Base-by-base conservation (phyloP, 139 green algal species). In the Helicosporidium sp. region DNA sequence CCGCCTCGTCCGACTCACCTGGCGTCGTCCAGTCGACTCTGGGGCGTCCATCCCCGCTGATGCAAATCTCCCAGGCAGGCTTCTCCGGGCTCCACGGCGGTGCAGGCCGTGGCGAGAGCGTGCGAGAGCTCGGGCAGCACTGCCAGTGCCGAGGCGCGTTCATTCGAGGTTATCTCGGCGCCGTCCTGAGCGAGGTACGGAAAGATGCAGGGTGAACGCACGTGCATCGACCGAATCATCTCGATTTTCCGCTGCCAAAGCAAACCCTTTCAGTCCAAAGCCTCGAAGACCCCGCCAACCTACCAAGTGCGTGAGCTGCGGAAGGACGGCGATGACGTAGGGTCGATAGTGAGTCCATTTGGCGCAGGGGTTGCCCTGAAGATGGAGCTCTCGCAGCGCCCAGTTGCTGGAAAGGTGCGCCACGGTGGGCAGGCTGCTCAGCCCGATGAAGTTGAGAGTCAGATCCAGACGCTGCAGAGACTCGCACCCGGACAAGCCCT, bases 401-500 rank as follows among this genome's bases (percentile, higher is more conserved):
- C 8, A 25, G 42, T 43, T 24, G 29, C 7, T 10, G 0, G 10
- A 0, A 13, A 72, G 49, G 42, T 49, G 63, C 33, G 34, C 6
- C 17, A 73, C 26, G 33, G 39, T 57, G 8, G 68, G 55, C 33
- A 66, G 55, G 10, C 41, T 22, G n/a, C 7, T 18, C 6, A 8
- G 7, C 12, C 48, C 37, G 3, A 94, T 53, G 42, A 92, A 92
- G 61, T 93, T 93, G 27, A 87, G 60, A 6, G 83, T 93, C 1
- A 95, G 66, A 64, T 95, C 85, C 15, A 95, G 70, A 55, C 85
- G 85, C 7, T 59, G 46, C 4, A 95, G 66, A 0, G 72, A 84
- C 61, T 95, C 85, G 54, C 83, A 93, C 8, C 70, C 65, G 48
- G 90, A 70, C 54, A 95, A 61, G 58, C 87, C 86, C 56, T 93